Conservation (phyloP, 2,329 filamentous ascomycete species). For the Allantophomopsis cytisporea region DNA sequence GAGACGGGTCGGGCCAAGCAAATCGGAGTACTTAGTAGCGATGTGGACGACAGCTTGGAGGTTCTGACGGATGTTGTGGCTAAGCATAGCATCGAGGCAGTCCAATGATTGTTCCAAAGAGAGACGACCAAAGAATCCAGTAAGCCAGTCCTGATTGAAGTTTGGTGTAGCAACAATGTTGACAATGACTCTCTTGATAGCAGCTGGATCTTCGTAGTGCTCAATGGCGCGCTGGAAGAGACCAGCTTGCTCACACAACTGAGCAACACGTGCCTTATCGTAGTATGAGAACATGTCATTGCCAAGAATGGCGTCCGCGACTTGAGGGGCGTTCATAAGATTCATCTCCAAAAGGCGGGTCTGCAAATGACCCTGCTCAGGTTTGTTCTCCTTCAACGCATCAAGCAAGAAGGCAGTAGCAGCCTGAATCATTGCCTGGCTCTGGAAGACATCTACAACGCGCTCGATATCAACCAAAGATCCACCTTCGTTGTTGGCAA, state of each 20-base stretch:
- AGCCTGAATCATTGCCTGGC: slow-evolving; percentile 94
- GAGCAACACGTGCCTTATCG: slow-evolving; percentile 78
- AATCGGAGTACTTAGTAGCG: slow-evolving; percentile 94
- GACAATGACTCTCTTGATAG: slow-evolving; percentile 80
- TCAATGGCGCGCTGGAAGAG: slow-evolving; percentile 80
- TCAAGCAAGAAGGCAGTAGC: slow-evolving; percentile 97
- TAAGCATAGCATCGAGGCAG: slow-evolving; percentile 92
- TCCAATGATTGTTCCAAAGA: slow-evolving; percentile 93
- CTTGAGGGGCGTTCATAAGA: slow-evolving; percentile 87
- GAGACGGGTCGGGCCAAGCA: slow-evolving; percentile 73
- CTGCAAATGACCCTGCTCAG: slow-evolving; percentile 86
- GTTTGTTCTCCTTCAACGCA: slow-evolving; percentile 85
- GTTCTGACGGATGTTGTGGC: slow-evolving; percentile 92
- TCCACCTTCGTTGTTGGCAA: slow-evolving; percentile 80
- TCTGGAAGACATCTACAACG: slow-evolving; percentile 95
- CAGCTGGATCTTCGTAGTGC: slow-evolving; percentile 81
- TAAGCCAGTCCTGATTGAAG: slow-evolving; percentile 82
- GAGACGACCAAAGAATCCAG: slow-evolving; percentile 84
- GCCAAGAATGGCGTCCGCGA: slow-evolving; percentile 91
- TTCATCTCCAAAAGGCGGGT: slow-evolving; percentile 98
- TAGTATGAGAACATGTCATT: slow-evolving; percentile 99
- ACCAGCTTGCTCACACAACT: slow-evolving; percentile 86
- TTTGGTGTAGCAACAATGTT: slow-evolving; percentile 73
- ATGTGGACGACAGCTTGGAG: slow-evolving; percentile 89
- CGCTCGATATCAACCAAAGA: slow-evolving; percentile 85